Evolutionary conservation across 352 stramenopile species (phyloP).

Genomic region (Phytopythium aichiense): DNA sequence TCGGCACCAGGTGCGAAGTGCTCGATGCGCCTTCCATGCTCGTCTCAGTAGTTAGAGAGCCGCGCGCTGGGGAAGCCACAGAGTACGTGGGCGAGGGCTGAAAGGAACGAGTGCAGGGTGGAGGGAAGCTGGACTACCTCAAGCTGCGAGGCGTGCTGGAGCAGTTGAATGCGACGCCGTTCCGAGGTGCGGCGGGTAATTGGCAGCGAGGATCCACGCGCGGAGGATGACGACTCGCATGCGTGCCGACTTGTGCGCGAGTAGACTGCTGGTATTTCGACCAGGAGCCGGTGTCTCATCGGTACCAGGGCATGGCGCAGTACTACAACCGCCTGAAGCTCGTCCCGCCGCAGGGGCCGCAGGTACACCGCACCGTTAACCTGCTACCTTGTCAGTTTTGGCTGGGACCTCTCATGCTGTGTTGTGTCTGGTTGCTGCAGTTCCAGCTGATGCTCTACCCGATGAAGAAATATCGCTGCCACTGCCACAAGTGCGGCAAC

Average conservation of each 20-base stretch:
- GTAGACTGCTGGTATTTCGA: slow-evolving; percentile 90
- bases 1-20: slow-evolving; percentile 8
- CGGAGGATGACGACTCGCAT: not conserved
- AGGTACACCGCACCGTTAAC: slow-evolving; percentile 24
- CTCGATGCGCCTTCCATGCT: not conserved
- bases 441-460: slow-evolving; percentile 84
- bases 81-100: not conserved
- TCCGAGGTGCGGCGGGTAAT: slow-evolving; percentile 36
- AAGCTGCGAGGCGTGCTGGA: slow-evolving; percentile 65
- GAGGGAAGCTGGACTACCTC: slow-evolving; percentile 64
- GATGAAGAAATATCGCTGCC: slow-evolving; percentile 81
- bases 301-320: slow-evolving; percentile 29
- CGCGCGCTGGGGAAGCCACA: no score
- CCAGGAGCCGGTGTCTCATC: slow-evolving; percentile 52
- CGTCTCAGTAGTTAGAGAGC: not conserved
- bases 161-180: slow-evolving; percentile 27
- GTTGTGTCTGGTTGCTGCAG: slow-evolving; percentile 18
- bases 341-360: slow-evolving; percentile 63
- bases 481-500: slow-evolving; percentile 58
- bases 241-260: not conserved
- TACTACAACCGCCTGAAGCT: slow-evolving; percentile 67
- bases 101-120: slow-evolving; percentile 14
- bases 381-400: not conserved
- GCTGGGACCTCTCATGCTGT: not conserved
- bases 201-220: not conserved